A percentile compares a stretch with the other conserved stretches of the same genome.
Conservation (phyloP, 164 flowering plant species). For the Vitis amurensis region DNA sequence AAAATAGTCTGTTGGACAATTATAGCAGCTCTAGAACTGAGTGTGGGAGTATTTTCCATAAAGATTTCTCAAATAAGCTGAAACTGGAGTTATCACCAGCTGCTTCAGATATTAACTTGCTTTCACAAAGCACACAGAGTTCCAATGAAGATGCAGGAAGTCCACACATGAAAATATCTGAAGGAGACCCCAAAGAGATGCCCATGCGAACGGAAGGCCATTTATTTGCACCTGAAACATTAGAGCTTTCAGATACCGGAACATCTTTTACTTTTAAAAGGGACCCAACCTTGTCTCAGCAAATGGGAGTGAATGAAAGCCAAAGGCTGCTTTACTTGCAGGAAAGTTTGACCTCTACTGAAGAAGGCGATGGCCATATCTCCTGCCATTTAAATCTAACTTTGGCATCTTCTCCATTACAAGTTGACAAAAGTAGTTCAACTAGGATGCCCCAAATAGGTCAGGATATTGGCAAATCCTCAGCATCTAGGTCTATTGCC, state of each 20-base stretch:
- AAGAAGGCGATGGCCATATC: conserved; percentile 59
- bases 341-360: conserved; percentile 30
- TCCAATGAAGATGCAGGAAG: conserved; percentile 71
- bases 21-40: conserved; percentile 54
- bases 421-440: conserved; percentile 14
- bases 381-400: conserved; percentile 81
- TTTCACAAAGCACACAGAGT: conserved; percentile 74
- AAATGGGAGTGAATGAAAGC: conserved; percentile 30
- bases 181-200: conserved; percentile 42
- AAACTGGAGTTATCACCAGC: conserved; percentile 81
- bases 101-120: conserved; percentile 69
- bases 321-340: conserved; percentile 30
- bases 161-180: conserved; percentile 41
- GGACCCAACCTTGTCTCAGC: conserved; percentile 33
- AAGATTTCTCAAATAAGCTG: conserved; percentile 66
- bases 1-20: conserved; percentile 50
- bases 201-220: conserved; percentile 33
- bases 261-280: conserved; percentile 53
- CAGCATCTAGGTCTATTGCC: conserved; percentile 30
- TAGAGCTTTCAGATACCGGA: conserved; percentile 78
- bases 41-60: conserved; percentile 48
- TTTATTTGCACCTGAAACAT: conserved; percentile 42
- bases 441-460: conserved; percentile 20
- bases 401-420: conserved; percentile 73
- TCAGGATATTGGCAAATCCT: conserved; percentile 33